These are phyloP conservation scores for Capsicum chinense DNA, from an alignment of 257 asterid genomes.

Conservation along the genomic window DNA sequence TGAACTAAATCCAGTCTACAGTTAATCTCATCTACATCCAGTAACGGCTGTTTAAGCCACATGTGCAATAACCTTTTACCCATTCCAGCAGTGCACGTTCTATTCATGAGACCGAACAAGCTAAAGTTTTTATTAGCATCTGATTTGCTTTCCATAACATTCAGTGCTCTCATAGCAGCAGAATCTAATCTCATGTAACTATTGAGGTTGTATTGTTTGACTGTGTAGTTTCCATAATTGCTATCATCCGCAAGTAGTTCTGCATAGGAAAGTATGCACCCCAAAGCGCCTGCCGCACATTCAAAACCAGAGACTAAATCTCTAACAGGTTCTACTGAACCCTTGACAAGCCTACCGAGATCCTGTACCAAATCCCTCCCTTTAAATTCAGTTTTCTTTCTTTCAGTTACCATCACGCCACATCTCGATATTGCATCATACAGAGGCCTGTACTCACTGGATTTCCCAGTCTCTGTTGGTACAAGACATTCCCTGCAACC, in stretches of 20 bases:
- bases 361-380: slow-evolving; percentile 84
- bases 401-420: slow-evolving; percentile 85
- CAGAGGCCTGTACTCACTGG: slow-evolving; percentile 68
- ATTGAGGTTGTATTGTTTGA: slow-evolving; percentile 70
- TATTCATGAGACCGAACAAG: slow-evolving; percentile 90
- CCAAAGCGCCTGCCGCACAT: slow-evolving; percentile 77
- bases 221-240: slow-evolving; percentile 77
- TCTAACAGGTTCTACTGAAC: slow-evolving; percentile 73
- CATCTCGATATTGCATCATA: slow-evolving; percentile 86
- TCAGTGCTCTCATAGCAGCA: slow-evolving; percentile 97
- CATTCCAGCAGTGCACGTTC: slow-evolving; percentile 98
- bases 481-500: slow-evolving; percentile 97
- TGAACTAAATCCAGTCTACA: slow-evolving; percentile 84
- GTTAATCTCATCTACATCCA: slow-evolving; percentile 81
- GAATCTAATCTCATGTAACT: slow-evolving; percentile 97
- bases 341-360: slow-evolving; percentile 92
- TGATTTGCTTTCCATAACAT: slow-evolving; percentile 96
- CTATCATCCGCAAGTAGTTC: slow-evolving; percentile 93
- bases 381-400: slow-evolving; percentile 86
- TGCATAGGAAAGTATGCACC: slow-evolving; percentile 71
- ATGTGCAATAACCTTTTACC: slow-evolving; percentile 88
- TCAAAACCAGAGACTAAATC: slow-evolving; percentile 87
- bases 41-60: slow-evolving; percentile 93
- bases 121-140: slow-evolving; percentile 97
- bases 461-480: slow-evolving; percentile 66